Conservation (phyloP, 2,329 filamentous ascomycete genomes). For the Sporothrix sp. region DNA sequence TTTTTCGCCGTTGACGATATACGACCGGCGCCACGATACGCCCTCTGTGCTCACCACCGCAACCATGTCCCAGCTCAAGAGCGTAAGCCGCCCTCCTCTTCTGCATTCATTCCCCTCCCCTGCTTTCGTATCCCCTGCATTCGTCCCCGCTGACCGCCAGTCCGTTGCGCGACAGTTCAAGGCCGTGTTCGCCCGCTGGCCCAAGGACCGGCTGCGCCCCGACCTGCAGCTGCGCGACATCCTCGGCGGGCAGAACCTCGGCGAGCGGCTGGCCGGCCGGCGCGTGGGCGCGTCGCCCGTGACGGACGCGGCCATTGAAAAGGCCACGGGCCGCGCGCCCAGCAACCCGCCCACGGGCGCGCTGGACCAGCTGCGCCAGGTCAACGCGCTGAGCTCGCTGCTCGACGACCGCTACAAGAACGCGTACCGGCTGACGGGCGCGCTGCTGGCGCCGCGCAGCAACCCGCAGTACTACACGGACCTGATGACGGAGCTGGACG, state of each 20-base stretch:
- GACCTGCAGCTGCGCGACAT: conserved; percentile 52
- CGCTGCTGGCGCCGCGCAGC: conserved; percentile 47
- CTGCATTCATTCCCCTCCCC: too few species aligned
- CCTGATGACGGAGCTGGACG: conserved; percentile 51
- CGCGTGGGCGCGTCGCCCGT: conserved; percentile 17
- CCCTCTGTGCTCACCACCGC: too few species aligned
- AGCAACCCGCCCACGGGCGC: conserved; percentile 25
- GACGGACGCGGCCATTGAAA: background rate
- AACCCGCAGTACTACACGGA: conserved; percentile 56
- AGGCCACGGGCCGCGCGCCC: conserved; percentile 7
- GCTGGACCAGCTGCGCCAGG: conserved; percentile 43
- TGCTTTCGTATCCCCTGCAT: background rate
- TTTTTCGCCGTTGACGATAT: too few species aligned
- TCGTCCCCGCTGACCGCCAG: conserved; percentile 23
- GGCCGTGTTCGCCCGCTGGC: conserved; percentile 48
- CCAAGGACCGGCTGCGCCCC: conserved; percentile 53
- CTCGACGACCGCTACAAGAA: conserved; percentile 50
- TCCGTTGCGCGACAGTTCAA: conserved; percentile 38
- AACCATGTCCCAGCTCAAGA: conserved; percentile 10
- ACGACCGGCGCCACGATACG: too few species aligned
- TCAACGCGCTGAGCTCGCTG: conserved; percentile 49
- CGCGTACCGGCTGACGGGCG: conserved; percentile 40
- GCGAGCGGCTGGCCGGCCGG: conserved; percentile 25
- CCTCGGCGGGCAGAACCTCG: conserved; percentile 35
- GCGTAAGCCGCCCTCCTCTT: too few species aligned